phyloP scores from a whole-genome alignment of 345 rosid genomes.

The Clausena lansium region DNA sequence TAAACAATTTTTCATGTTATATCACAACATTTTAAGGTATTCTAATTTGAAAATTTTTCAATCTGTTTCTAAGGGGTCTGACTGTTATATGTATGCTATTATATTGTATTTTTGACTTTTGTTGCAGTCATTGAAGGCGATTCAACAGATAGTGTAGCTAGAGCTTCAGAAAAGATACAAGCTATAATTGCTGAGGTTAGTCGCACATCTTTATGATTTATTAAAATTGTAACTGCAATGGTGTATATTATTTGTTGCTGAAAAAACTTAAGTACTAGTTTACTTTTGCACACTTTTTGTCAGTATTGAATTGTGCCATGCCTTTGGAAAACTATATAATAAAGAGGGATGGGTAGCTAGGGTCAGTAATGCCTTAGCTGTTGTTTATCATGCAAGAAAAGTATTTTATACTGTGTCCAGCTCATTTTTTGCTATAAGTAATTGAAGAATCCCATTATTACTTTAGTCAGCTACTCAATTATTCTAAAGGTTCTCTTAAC shows the following conservation, averaged over 20 bases:
- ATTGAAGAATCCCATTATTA: background rate
- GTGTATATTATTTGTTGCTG: background rate
- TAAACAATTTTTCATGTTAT: background rate
- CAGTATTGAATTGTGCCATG: background rate
- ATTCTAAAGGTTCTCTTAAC: background rate
- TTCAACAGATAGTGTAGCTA: slow-evolving; percentile 57
- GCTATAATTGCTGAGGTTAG: slow-evolving; percentile 64
- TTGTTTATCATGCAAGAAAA: background rate
- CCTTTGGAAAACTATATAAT: background rate
- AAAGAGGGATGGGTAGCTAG: background rate
- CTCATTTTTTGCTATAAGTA: background rate
- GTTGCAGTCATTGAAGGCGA: slow-evolving; percentile 70
- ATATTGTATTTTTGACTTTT: slow-evolving; percentile 8
- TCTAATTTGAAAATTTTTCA: slow-evolving; percentile 7
- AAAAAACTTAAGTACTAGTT: background rate
- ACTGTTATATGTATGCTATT: background rate
- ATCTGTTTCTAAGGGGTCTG: background rate
- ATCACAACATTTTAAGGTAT: background rate
- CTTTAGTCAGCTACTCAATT: background rate
- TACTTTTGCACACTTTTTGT: too few species aligned
- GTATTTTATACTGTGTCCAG: background rate
- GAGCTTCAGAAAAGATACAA: slow-evolving; percentile 66
- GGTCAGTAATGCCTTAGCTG: background rate
- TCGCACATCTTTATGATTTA: slow-evolving; percentile 14
- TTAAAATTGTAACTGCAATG: background rate